Evolutionary conservation across 2,329 filamentous ascomycete species (phyloP).

Genomic region (Trichoderma brevicompactum): DNA sequence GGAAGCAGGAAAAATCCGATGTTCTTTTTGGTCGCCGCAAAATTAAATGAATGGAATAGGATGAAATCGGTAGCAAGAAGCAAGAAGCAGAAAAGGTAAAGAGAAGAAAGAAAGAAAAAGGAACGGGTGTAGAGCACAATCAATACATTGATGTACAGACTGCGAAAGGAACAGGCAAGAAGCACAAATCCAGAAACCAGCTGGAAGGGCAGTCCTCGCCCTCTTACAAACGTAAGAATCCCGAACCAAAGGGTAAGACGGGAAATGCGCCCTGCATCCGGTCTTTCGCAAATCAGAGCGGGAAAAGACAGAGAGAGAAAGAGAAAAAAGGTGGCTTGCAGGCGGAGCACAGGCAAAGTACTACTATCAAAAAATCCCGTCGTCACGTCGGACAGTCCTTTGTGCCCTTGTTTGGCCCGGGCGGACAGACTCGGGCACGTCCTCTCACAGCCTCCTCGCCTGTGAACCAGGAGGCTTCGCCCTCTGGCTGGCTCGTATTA

Average conservation of each 20-base stretch:
- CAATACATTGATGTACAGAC: constrained; percentile 12
- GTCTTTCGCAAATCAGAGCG: neutral
- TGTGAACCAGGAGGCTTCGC: constrained; percentile 5
- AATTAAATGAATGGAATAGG: constrained; percentile 14
- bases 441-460: too few relatives aligned
- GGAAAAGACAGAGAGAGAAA: neutral
- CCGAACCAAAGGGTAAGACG: constrained; percentile 9
- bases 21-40: neutral
- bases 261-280: constrained; percentile 11
- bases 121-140: constrained; percentile 4
- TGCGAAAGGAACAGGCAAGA: neutral
- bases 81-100: neutral
- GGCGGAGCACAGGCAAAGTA: neutral
- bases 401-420: too few relatives aligned
- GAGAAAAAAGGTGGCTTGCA: neutral
- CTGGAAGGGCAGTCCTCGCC: constrained; percentile 21
- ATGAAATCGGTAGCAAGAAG: neutral
- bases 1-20: neutral
- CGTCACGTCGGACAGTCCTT: neutral
- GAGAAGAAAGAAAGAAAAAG: neutral
- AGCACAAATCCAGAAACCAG: constrained; percentile 21
- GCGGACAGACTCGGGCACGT: too few relatives aligned
- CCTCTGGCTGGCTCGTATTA: neutral
- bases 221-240: constrained; percentile 11
- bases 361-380: neutral